Evolutionary conservation across 2,329 filamentous ascomycete genomes (phyloP), one percentile per base, ranked within the genome.

Genomic region (Nigrograna mackinnonii): DNA sequence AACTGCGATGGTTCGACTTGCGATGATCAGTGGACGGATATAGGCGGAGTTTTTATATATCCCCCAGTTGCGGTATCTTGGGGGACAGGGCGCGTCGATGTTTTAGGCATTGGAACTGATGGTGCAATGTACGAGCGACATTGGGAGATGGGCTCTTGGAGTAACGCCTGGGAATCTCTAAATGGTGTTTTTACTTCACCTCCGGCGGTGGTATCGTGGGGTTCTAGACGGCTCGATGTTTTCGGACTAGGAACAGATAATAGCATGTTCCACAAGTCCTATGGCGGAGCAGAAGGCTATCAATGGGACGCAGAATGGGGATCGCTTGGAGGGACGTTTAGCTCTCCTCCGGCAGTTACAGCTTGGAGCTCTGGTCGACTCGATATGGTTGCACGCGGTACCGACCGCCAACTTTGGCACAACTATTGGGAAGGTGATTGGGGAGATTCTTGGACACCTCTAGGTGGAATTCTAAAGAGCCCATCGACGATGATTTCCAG

Each of bases 261-360:
- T 30, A 47, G 58, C 41, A 58, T 59, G 49, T 54, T 55, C 55
- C 47, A 62, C 41, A 52, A 58, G 12, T 54, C 47, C 11, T 68
- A 60, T 64, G 41, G 38, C 5, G 34, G 41, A 21, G 12, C 21
- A 20, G 17, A 9, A n/a, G n/a, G n/a, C n/a, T n/a, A n/a, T n/a
- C n/a, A n/a, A n/a, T 30, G 39, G 38, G 24, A 28, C n/a, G 18
- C 21, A 9, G 33, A 28, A 7, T 64, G 60, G 62, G 47, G 52
- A 34, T 54, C 45, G 16, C 35, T 61, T 16, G 59, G 57, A 6
- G 59, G 57, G 11, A 49, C 44, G 24, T 52, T 63, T 18, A 49
- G 49, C 19, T 44, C 51, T n/a, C 45, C 52, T 6, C 55, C 54
- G 32, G 52, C 50, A 44, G 44, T 55, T 2, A 55, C 63, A 3